Evolutionary conservation across 805 yeast genomes (phyloP).

Genomic region (Candida boidinii): DNA sequence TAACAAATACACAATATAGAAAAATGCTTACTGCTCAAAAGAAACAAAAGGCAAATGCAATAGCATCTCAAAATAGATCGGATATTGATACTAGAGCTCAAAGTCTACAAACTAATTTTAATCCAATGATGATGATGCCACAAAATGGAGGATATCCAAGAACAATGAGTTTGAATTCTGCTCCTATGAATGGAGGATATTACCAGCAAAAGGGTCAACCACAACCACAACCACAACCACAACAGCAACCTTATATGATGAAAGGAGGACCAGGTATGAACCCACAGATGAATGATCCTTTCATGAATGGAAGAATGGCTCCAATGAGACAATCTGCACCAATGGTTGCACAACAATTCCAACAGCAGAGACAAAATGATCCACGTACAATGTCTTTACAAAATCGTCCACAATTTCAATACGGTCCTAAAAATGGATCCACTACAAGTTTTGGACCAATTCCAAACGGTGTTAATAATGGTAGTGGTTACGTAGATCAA

Average conservation of each 20-base stretch:
- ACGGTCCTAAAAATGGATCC: slow-evolving; percentile 5
- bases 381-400: slow-evolving; percentile 44
- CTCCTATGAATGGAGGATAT: slow-evolving; percentile 7
- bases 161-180: slow-evolving; percentile 19
- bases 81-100: slow-evolving; percentile 24
- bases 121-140: slow-evolving; percentile 2
- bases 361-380: slow-evolving; percentile 13
- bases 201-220: background rate
- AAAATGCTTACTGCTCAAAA: slow-evolving; percentile 62
- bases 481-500: slow-evolving; percentile 3
- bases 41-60: slow-evolving; percentile 34
- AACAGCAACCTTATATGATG: too few species aligned
- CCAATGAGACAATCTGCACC: too few species aligned
- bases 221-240: background rate
- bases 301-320: too few species aligned
- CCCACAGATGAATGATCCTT: too few species aligned
- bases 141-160: slow-evolving; percentile 13
- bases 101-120: slow-evolving; percentile 19
- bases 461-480: background rate
- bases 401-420: too few species aligned
- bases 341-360: background rate
- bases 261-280: too few species aligned
- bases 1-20: slow-evolving; percentile 54
- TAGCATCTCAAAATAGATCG: slow-evolving; percentile 2
- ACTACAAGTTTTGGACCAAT: too few species aligned